A percentile compares a stretch with the other conserved stretches of the same genome.
These are phyloP conservation scores for Tetrapisispora phaffii DNA, from an alignment of 805 yeast species.

Conservation along the genomic window DNA sequence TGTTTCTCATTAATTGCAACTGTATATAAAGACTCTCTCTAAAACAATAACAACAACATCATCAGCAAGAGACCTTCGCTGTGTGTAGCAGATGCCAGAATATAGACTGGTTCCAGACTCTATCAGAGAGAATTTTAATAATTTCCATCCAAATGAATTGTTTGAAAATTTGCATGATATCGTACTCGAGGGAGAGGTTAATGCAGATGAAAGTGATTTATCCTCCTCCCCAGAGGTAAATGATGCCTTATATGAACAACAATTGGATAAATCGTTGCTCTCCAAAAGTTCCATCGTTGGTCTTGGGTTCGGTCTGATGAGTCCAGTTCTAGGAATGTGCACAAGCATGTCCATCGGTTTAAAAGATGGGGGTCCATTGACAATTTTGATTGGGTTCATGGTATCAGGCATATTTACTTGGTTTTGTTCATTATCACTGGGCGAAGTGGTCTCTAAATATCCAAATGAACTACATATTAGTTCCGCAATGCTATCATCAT, in stretches of 20 bases:
- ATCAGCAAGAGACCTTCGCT: too few relatives aligned
- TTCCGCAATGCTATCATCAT: conserved; percentile 52
- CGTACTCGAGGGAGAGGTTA: conserved; percentile 29
- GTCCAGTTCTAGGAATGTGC: conserved; percentile 70
- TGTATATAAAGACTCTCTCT: too few relatives aligned
- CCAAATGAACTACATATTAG: conserved; percentile 74
- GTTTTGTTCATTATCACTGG: conserved; percentile 58
- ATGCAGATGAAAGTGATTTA: conserved; percentile 35
- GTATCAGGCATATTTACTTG: conserved; percentile 54
- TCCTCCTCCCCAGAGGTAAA: conserved; percentile 56
- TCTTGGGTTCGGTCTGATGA: conserved; percentile 71
- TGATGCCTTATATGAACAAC: conserved; percentile 46
- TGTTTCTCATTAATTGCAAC: too few relatives aligned
- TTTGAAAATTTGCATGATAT: conserved; percentile 24
- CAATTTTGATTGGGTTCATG: conserved; percentile 68
- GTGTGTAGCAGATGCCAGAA: too few relatives aligned
- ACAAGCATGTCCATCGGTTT: conserved; percentile 64
- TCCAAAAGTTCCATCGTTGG: conserved; percentile 67
- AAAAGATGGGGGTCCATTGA: conserved; percentile 67
- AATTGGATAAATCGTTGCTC: conserved; percentile 49
- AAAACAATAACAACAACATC: too few relatives aligned
- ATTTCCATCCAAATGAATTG: conserved; percentile 17
- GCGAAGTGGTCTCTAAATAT: conserved; percentile 68
- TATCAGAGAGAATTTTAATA: conserved; percentile 16
- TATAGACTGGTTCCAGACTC: conserved; percentile 17